These are phyloP conservation scores for Ophiocordyceps australis DNA, from an alignment of 2,329 filamentous ascomycete genomes.

Conservation along the genomic window DNA sequence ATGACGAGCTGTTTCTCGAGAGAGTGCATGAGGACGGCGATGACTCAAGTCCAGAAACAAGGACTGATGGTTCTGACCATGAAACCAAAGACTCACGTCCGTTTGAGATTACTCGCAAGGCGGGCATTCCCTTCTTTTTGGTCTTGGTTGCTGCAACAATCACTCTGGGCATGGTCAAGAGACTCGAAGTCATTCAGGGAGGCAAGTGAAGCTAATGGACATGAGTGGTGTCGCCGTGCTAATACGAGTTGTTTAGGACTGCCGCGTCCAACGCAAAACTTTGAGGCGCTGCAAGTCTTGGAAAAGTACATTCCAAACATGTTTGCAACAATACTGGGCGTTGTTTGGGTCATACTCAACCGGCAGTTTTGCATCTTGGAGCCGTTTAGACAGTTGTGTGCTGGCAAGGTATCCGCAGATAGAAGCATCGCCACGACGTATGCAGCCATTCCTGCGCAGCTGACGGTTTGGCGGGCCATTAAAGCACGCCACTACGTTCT, in stretches of 20 bases:
- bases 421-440: slow-evolving; percentile 26
- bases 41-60: not conserved
- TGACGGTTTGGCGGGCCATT: slow-evolving; percentile 25
- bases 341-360: slow-evolving; percentile 36
- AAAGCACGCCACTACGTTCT: slow-evolving; percentile 25
- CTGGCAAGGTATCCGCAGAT: slow-evolving; percentile 13
- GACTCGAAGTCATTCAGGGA: not conserved
- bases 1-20: not conserved
- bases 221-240: not conserved
- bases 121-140: not conserved
- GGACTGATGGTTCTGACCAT: not conserved
- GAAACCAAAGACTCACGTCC: slow-evolving; percentile 4
- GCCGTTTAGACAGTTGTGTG: slow-evolving; percentile 29
- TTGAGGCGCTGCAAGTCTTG: slow-evolving; percentile 17
- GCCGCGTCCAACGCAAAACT: slow-evolving; percentile 9
- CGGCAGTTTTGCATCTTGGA: slow-evolving; percentile 32
- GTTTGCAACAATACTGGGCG: slow-evolving; percentile 36
- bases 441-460: slow-evolving; percentile 34
- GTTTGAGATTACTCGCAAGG: slow-evolving; percentile 1
- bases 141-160: not conserved
- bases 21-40: not conserved
- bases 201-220: not conserved
- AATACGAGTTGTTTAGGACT: slow-evolving; percentile 9
- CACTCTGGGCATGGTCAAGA: not conserved
- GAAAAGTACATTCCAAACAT: slow-evolving; percentile 33